These are phyloP conservation scores for Camillea tinctor DNA, from an alignment of 2,329 filamentous ascomycete species.

Conservation along the genomic window DNA sequence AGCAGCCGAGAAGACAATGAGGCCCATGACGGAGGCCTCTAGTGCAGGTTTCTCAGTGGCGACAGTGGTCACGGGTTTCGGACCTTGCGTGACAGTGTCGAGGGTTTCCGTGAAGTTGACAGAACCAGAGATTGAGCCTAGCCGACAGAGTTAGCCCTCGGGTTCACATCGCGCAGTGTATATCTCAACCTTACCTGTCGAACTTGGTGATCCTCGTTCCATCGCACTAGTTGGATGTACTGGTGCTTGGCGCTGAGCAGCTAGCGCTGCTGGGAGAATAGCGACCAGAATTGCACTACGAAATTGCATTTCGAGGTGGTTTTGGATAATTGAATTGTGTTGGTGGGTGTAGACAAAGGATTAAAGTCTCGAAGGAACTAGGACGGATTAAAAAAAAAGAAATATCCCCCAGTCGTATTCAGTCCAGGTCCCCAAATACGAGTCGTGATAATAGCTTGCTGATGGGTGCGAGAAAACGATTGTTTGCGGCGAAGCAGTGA, in stretches of 20 bases:
- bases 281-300: conserved; percentile 15
- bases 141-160: conserved; percentile 12
- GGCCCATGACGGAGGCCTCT: conserved; percentile 32
- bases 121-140: conserved; percentile 16
- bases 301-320: conserved; percentile 24
- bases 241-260: conserved; percentile 19
- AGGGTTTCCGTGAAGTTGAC: conserved; percentile 20
- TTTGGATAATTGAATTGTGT: neutral
- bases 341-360: conserved; percentile 1
- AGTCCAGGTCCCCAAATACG: neutral
- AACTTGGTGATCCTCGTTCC: conserved; percentile 12
- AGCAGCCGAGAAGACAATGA: conserved; percentile 32
- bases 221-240: conserved; percentile 18
- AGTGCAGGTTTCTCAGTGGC: conserved; percentile 27
- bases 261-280: conserved; percentile 13
- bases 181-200: conserved; percentile 14
- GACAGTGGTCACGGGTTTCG: conserved; percentile 18
- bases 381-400: neutral
- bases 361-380: conserved; percentile 4
- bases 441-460: conserved; percentile 6
- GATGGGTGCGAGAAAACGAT: neutral
- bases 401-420: neutral
- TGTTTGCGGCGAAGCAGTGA: conserved; percentile 8
- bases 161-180: neutral
- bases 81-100: conserved; percentile 13